Evolutionary conservation across 108 stramenopile species (phyloP).

Genomic region (Skeletonema tropicum): DNA sequence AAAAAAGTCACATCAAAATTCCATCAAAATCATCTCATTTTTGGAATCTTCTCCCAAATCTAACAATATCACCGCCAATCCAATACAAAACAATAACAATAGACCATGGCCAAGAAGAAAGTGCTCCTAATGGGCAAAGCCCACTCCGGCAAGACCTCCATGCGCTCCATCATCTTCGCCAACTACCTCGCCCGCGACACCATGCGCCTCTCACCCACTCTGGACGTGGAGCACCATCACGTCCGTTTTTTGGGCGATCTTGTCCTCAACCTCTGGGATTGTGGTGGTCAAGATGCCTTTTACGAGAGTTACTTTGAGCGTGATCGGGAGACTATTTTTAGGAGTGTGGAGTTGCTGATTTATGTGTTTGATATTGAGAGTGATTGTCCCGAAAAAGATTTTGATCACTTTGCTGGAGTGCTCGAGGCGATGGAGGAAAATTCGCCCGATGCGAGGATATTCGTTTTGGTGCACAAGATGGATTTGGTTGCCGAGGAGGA

Average conservation of each 20-base stretch:
- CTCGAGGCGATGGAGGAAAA: slow-evolving; percentile 94
- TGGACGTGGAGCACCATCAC: slow-evolving; percentile 98
- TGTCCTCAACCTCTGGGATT: slow-evolving; percentile 99
- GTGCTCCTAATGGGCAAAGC: slow-evolving; percentile 98
- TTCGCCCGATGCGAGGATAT: slow-evolving; percentile 94
- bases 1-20: no score
- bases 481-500: slow-evolving; percentile 92
- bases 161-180: slow-evolving; percentile 98
- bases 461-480: slow-evolving; percentile 99
- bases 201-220: slow-evolving; percentile 91
- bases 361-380: slow-evolving; percentile 99
- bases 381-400: slow-evolving; percentile 89
- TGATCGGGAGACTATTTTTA: slow-evolving; percentile 97
- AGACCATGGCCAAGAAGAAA: slow-evolving; percentile 93
- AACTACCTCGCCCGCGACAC: slow-evolving; percentile 98
- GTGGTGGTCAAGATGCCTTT: slow-evolving; percentile 98
- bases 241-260: slow-evolving; percentile 98
- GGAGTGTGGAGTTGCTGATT: slow-evolving; percentile 95
- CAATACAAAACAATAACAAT: neutral
- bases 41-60: no score
- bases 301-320: slow-evolving; percentile 97
- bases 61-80: no score
- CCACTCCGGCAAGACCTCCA: slow-evolving; percentile 96
- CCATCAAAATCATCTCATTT: no score
- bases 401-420: slow-evolving; percentile 89